Evolutionary conservation across 2,329 filamentous ascomycete genomes (phyloP), one percentile per base, ranked within the genome.

Genomic region (Diatrype stigma): DNA sequence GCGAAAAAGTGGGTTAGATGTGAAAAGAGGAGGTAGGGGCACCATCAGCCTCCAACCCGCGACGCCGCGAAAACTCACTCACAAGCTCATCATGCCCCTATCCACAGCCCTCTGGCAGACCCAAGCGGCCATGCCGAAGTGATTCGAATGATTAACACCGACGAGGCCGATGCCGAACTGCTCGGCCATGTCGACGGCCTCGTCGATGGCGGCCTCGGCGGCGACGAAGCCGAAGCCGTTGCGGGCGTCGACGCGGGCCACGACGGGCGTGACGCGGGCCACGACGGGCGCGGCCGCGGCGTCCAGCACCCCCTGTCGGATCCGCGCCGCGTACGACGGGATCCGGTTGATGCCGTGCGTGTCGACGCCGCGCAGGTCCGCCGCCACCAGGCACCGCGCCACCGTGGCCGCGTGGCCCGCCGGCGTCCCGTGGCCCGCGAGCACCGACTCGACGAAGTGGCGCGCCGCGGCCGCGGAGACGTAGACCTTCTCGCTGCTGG

Each of bases 121-220:
- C 86, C 88, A 93, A 0, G 89, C 89, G 3, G 80, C 80, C 89
- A 94, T 94, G 49, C 89, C 89, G 61, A 89, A 92, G 67, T 93
- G 88, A 60, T 93, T 93, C 38, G 84, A 88, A 68, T 87, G 85
- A 67, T 85, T 87, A 62, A 93, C 75, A 51, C 80, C 82, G 0
- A 86, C 86, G 79, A 94, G 84, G 23, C 89, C 89, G 55, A 93
- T 88, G 12, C 88, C 88, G 60, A 77, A 83, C 2, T 70, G 65
- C 22, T 73, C 69, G 0, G 88, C 88, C 69, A 87, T 84, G 10
- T 80, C 75, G 44, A 91, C 82, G 0, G 88, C 88, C 0, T 77
- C 75, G 1, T 68, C 66, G 84, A 93, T 92, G 23, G 79, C 88
- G 49, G 70, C 61, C 44, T 83, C 75, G 0, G 87, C 87, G 0